Percentiles rank a stretch among this genome's conserved stretches.
phyloP scores from a whole-genome alignment of 2,329 filamentous ascomycete genomes.

The Penicillium expansum region DNA sequence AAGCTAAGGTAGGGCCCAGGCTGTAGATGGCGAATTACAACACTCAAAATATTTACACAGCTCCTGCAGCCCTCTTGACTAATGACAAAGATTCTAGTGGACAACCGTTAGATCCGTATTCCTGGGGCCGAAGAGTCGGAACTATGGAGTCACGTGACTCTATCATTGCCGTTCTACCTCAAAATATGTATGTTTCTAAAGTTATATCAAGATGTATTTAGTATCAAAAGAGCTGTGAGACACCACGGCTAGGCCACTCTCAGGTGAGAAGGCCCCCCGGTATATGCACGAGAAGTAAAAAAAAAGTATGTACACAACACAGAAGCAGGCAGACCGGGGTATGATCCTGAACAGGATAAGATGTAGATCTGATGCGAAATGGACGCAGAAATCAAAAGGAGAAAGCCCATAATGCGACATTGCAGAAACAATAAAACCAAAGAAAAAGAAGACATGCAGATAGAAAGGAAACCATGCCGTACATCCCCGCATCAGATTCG shows the following conservation, averaged over 20 bases:
- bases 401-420: slow-evolving; percentile 15
- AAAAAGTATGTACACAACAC: slow-evolving; percentile 34
- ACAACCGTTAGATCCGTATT: neutral
- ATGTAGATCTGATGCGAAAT: slow-evolving; percentile 8
- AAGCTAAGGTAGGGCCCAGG: neutral
- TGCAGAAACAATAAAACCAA: slow-evolving; percentile 12
- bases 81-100: slow-evolving; percentile 1
- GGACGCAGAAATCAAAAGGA: slow-evolving; percentile 12
- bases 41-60: neutral
- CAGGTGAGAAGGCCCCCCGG: slow-evolving; percentile 3
- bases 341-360: slow-evolving; percentile 15
- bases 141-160: slow-evolving; percentile 21
- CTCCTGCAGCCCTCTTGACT: neutral
- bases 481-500: slow-evolving; percentile 38
- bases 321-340: slow-evolving; percentile 22
- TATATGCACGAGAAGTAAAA: slow-evolving; percentile 30
- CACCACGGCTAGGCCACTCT: neutral
- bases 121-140: slow-evolving; percentile 17
- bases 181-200: neutral
- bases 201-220: neutral
- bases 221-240: neutral
- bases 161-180: neutral
- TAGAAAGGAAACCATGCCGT: slow-evolving; percentile 24
- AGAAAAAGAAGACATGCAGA: neutral
- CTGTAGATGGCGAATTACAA: neutral